phyloP scores from a whole-genome alignment of 2,329 filamentous ascomycete genomes.

The Apiospora aurea region DNA sequence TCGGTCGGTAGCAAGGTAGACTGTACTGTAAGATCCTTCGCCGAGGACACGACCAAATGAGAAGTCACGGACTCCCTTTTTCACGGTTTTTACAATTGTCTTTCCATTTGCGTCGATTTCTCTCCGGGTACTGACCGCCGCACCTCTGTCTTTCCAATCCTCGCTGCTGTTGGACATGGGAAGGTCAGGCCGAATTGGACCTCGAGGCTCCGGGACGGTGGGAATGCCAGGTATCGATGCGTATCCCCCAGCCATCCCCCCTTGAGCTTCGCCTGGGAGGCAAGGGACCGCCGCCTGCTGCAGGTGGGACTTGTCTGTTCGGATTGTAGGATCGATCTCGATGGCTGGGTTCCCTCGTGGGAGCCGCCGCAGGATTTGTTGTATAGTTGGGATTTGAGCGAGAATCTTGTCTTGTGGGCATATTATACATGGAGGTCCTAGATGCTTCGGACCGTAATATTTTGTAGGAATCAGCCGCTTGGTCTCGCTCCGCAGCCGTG shows the following conservation, averaged over 20 bases:
- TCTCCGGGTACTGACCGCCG: slow-evolving; percentile 82
- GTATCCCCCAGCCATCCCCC: slow-evolving; percentile 69
- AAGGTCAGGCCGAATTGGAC: slow-evolving; percentile 44
- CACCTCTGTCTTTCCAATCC: slow-evolving; percentile 95
- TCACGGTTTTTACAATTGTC: slow-evolving; percentile 81
- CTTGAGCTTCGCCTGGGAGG: slow-evolving; percentile 81
- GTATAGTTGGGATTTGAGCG: slow-evolving; percentile 66
- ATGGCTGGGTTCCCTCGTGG: slow-evolving; percentile 73
- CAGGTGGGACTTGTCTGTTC: slow-evolving; percentile 51
- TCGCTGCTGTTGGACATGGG: slow-evolving; percentile 70
- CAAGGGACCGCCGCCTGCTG: slow-evolving; percentile 64
- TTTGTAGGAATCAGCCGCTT: slow-evolving; percentile 44
- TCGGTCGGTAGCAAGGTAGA: slow-evolving; percentile 89
- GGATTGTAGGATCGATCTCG: slow-evolving; percentile 73
- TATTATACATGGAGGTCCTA: slow-evolving; percentile 62
- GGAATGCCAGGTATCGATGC: slow-evolving; percentile 52
- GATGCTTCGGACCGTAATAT: slow-evolving; percentile 65
- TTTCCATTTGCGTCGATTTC: slow-evolving; percentile 88
- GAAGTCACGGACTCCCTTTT: slow-evolving; percentile 98
- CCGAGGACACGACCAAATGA: slow-evolving; percentile 89
- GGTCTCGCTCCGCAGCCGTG: slow-evolving; percentile 42
- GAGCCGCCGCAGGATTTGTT: slow-evolving; percentile 54
- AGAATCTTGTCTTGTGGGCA: slow-evolving; percentile 67
- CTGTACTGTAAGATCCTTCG: slow-evolving; percentile 97
- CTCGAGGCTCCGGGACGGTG: slow-evolving; percentile 43